Conservation (phyloP, 129 eudicot species). For the Solidago caesia region DNA sequence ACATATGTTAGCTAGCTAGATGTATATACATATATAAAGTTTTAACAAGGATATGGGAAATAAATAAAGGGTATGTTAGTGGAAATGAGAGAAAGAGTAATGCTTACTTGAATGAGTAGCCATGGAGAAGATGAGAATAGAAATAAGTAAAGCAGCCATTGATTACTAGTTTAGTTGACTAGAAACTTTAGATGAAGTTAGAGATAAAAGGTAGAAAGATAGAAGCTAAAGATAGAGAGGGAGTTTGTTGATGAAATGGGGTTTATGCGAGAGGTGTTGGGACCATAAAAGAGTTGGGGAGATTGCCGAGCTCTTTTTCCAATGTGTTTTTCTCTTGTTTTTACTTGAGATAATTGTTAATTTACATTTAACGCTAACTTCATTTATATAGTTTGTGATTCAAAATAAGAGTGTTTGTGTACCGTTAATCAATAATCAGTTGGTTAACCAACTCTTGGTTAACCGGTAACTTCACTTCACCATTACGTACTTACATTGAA, state of each 20-base stretch:
- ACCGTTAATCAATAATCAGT: too few relatives aligned
- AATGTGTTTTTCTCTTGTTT: neutral
- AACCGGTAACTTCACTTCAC: too few relatives aligned
- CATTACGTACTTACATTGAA: too few relatives aligned
- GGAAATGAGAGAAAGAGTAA: neutral
- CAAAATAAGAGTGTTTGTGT: too few relatives aligned
- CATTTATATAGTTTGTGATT: too few relatives aligned
- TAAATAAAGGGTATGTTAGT: neutral
- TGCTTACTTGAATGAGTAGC: constrained; percentile 59
- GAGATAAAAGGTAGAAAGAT: constrained; percentile 4
- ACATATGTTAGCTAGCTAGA: neutral
- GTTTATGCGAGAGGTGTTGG: neutral
- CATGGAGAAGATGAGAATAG: constrained; percentile 55
- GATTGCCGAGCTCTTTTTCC: neutral
- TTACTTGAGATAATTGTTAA: too few relatives aligned
- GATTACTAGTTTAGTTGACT: constrained; percentile 13
- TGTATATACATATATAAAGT: too few relatives aligned
- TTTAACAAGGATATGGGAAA: too few relatives aligned
- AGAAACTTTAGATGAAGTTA: constrained; percentile 16
- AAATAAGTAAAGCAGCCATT: constrained; percentile 46
- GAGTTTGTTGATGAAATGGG: constrained; percentile 12
- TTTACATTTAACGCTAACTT: too few relatives aligned
- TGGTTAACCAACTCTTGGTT: too few relatives aligned
- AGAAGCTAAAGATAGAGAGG: neutral
- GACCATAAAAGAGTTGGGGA: neutral